Evolutionary conservation across 768 basidiomycete species (phyloP), one percentile per base, ranked within the genome.

Genomic region (Kwoniella newhampshirensis): DNA sequence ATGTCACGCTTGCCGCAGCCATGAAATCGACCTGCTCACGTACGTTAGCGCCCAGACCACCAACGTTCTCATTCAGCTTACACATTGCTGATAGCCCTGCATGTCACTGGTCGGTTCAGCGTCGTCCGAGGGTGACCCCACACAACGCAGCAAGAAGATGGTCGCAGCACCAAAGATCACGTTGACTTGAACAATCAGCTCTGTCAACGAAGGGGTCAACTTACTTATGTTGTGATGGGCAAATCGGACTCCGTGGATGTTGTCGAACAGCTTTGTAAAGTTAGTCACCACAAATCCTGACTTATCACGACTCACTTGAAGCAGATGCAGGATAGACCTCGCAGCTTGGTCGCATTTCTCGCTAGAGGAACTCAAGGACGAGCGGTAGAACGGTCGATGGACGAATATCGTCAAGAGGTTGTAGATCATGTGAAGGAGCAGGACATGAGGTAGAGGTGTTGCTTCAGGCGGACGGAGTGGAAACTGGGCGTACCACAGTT

Each of bases 11-110:
- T 2, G 53, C 30, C 17, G 43, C 13, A 17, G 61, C 36, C 51
- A 62, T 57, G 27, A 57, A 45, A 6, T 62, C 61, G 35, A 62
- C 55, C 61, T 62, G 48, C 3, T n/a, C n/a, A n/a, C n/a, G n/a
- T n/a, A n/a, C n/a, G n/a, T n/a, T n/a, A n/a, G n/a, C n/a, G n/a
- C n/a, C n/a, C n/a, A n/a, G n/a, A n/a, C n/a, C n/a, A n/a, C n/a
- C n/a, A n/a, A n/a, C n/a, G n/a, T n/a, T n/a, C n/a, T n/a, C n/a
- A n/a, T n/a, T n/a, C n/a, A 21, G 54, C 61, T 43, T n/a, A 62
- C 61, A 36, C 61, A 62, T 50, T 58, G 36, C 17, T 62, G 47
- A 42, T 57, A 62, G 32, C 51, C 28, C 27, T 53, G 39, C 7
- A 47, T 44, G n/a, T 54, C 51, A 15, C n/a, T 41, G 13, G 35